Percentiles rank a stretch among this genome's conserved stretches.
Evolutionary conservation across 805 yeast genomes (phyloP).

Genomic region (Isabelozyma gotoi): DNA sequence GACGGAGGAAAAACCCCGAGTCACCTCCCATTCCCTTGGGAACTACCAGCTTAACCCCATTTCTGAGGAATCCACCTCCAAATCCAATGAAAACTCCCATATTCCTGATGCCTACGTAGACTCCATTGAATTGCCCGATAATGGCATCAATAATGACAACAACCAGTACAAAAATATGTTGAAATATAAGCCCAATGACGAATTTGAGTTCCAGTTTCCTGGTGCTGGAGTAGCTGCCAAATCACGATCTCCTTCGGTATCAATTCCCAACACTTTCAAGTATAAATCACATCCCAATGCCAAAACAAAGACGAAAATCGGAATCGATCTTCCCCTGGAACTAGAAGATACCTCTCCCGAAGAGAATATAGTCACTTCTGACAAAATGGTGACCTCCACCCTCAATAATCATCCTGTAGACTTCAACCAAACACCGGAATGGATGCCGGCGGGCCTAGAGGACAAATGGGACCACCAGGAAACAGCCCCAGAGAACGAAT

Average conservation of each 20-base stretch:
- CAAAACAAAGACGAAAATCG: conserved; percentile 33
- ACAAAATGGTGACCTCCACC: conserved; percentile 26
- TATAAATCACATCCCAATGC: conserved; percentile 48
- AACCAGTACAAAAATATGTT: conserved; percentile 28
- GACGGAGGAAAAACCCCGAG: not conserved
- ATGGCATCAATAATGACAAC: not conserved
- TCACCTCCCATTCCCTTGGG: not conserved
- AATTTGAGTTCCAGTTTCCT: conserved; percentile 23
- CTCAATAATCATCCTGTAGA: conserved; percentile 5
- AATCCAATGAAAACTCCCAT: not conserved
- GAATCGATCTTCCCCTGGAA: conserved; percentile 5
- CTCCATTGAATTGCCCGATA: not conserved
- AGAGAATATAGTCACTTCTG: not conserved
- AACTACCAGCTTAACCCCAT: conserved; percentile 1
- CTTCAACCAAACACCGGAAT: conserved; percentile 29
- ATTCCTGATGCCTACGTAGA: not conserved
- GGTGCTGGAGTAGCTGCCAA: conserved; percentile 3
- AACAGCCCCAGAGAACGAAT: not conserved
- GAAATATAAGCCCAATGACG: conserved; percentile 31
- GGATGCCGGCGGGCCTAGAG: conserved; percentile 43
- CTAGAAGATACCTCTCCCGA: not conserved
- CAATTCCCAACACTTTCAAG: conserved; percentile 45
- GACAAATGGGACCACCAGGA: conserved; percentile 30
- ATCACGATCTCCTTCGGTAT: conserved; percentile 14
- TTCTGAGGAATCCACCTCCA: conserved; percentile 3